Percentiles rank a stretch among this genome's conserved stretches.
Evolutionary conservation across 176 grass and related monocot species (phyloP).

Genomic region (Pontederia paniculata): DNA sequence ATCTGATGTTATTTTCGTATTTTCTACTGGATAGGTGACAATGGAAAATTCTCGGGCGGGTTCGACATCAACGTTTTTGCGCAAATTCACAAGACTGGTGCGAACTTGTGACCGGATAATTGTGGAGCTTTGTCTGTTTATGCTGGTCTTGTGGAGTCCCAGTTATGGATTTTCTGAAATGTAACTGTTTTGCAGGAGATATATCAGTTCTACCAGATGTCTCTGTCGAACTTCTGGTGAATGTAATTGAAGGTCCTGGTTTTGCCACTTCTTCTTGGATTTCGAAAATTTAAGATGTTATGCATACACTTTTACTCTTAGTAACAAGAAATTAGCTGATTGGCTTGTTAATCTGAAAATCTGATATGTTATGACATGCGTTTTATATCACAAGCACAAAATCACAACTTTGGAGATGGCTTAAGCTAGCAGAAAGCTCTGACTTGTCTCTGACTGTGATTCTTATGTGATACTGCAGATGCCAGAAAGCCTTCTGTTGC

Average conservation of each 20-base stretch:
- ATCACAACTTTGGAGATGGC: too few relatives aligned
- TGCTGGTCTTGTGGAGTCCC: background rate
- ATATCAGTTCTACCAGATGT: constrained; percentile 51
- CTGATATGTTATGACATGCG: too few relatives aligned
- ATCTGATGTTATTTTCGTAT: constrained; percentile 14
- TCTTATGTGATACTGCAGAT: constrained; percentile 21
- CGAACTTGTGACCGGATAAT: background rate
- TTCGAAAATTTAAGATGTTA: too few relatives aligned
- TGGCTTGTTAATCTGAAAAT: too few relatives aligned
- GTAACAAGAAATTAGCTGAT: too few relatives aligned
- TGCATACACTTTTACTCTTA: too few relatives aligned
- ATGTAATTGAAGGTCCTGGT: constrained; percentile 54
- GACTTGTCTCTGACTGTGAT: too few relatives aligned
- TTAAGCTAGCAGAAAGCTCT: too few relatives aligned
- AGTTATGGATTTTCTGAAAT: background rate
- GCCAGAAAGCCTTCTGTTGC: constrained; percentile 89
- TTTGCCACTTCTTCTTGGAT: too few relatives aligned
- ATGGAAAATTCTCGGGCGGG: constrained; percentile 72
- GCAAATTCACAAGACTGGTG: constrained; percentile 66
- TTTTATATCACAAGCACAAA: too few relatives aligned
- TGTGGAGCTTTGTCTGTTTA: background rate
- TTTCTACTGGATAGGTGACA: constrained; percentile 24
- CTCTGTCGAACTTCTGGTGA: constrained; percentile 69
- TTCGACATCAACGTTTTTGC: constrained; percentile 92
- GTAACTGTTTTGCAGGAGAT: constrained; percentile 35